Base-by-base conservation (phyloP, 768 basidiomycete species). In the Tricholoma flavovirens region DNA sequence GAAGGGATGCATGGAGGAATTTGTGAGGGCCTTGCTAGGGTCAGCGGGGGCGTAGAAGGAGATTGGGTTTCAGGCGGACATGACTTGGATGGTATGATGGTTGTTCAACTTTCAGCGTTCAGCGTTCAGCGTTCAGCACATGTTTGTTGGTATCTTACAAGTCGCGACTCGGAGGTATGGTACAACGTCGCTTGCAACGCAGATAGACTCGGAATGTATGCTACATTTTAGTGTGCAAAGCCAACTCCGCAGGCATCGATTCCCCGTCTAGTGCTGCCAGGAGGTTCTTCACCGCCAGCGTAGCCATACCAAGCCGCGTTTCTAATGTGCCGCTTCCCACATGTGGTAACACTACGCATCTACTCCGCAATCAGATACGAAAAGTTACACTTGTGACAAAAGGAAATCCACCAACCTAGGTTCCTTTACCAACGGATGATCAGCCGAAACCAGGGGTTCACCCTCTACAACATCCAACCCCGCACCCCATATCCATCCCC, bases 391-490 rank as follows among this genome's bases (percentile, higher is more conserved):
- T 2, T 21, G 5, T 45, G 35, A 36, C 43, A 11, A 21, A n/a
- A 48, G 11, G 17, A 40, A 40, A 21, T 11, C 11, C 2, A 55
- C 72, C 64, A 62, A 93, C 84, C 83, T 81, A 14, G 86, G 85
- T 54, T 90, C 83, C 63, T 80, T 83, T 45, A 96, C 83, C 48
- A 99, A 69, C 3, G 89, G 86, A 67, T 99, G 94, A 59, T 88
- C 86, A 2, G 72, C 67, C 0, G 71, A 62, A 24, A 99, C 77
- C 45, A 86, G 70, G 0, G 95, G 95, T 67, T 98, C 95, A 17
- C 93, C 93, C 60, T 93, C 91, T 6, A 98, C 84, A 33, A 98
- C 96, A 68, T 99, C 96, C 10, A 99, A 64, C 0, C 93, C 96
- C 0, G 97, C 97, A 21, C 85, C 94, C 79, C 88, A 95, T 21